Conservation (phyloP, 176 grass and related monocot genomes). For the Oryza meyeriana region DNA sequence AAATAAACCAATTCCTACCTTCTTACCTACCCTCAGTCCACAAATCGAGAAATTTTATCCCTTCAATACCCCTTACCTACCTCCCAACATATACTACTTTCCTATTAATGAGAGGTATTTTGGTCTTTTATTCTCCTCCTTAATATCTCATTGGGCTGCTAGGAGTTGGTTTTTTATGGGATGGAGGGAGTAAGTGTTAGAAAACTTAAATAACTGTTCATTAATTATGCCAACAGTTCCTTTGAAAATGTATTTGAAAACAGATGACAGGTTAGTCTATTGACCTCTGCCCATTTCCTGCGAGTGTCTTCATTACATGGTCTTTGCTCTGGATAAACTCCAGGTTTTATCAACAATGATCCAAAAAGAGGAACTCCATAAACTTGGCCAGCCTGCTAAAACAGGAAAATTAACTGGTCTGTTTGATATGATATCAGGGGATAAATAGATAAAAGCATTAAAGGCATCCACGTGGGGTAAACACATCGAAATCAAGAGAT, state of each 20-base stretch:
- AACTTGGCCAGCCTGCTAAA: constrained; percentile 95
- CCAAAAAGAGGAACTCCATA: constrained; percentile 97
- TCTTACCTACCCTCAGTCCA: too few species aligned
- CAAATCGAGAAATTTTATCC: too few species aligned
- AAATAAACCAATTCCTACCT: too few species aligned
- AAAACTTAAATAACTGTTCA: constrained; percentile 11
- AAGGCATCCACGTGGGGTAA: constrained; percentile 21
- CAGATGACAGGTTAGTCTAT: constrained; percentile 18
- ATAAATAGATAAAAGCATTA: constrained; percentile 31
- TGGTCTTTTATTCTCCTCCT: too few species aligned
- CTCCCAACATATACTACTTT: too few species aligned
- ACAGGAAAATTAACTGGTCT: constrained; percentile 7
- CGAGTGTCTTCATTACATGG: constrained; percentile 78
- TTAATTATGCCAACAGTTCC: neutral
- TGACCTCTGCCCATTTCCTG: constrained; percentile 93
- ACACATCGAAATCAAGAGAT: constrained; percentile 13
- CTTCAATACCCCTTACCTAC: too few species aligned
- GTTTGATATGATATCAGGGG: neutral
- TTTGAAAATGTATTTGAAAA: constrained; percentile 24
- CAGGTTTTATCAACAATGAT: constrained; percentile 74
- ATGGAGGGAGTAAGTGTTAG: neutral
- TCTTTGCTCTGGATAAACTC: constrained; percentile 90
- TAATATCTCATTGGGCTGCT: too few species aligned
- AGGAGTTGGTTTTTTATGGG: too few species aligned
- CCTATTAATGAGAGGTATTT: too few species aligned